Evolutionary conservation across 176 grass and related monocot species (phyloP).

Genomic region (Carex scoparia): DNA sequence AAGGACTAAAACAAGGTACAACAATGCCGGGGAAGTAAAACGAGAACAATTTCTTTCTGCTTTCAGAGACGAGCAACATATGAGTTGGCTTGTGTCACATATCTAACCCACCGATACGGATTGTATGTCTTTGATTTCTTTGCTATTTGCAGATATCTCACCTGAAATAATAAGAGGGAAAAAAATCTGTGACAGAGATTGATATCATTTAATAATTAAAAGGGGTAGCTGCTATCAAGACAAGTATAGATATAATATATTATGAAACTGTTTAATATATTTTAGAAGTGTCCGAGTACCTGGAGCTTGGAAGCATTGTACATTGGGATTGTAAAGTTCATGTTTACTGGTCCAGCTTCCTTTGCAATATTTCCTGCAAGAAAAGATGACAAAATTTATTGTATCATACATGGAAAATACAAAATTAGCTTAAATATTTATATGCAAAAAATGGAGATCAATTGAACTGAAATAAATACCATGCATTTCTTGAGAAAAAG

Average conservation of each 20-base stretch:
- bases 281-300: conserved; percentile 34
- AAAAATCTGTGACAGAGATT: background rate
- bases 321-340: conserved; percentile 98
- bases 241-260: background rate
- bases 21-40: background rate
- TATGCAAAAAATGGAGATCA: background rate
- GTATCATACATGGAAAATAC: background rate
- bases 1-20: conserved; percentile 2
- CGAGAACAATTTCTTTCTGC: background rate
- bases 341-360: conserved; percentile 94
- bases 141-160: conserved; percentile 95
- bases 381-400: conserved; percentile 22
- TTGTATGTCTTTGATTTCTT: conserved; percentile 98
- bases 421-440: background rate
- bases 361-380: conserved; percentile 81
- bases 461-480: conserved; percentile 42
- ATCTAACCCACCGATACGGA: conserved; percentile 96
- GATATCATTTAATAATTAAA: background rate
- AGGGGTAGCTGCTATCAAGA: background rate
- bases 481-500: conserved; percentile 90
- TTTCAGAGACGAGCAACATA: conserved; percentile 85
- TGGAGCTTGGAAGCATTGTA: conserved; percentile 95
- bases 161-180: conserved; percentile 36
- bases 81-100: conserved; percentile 91
- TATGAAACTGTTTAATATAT: background rate